Evolutionary conservation across 2,329 filamentous ascomycete genomes (phyloP).

Genomic region (Xylariaceae sp.): DNA sequence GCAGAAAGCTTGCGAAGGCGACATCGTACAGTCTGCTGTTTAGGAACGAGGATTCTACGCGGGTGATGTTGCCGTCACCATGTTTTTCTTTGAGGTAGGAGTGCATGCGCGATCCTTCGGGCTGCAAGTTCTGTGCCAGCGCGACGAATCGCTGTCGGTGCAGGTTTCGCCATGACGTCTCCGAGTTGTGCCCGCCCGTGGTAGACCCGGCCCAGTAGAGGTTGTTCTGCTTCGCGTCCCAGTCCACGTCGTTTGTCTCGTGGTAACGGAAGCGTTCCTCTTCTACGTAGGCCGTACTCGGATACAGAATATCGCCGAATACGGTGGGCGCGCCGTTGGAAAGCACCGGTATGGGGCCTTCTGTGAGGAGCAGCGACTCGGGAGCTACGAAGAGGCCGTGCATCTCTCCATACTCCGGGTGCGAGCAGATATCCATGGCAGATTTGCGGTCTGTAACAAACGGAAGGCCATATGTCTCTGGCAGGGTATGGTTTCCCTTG

Average conservation of each 20-base stretch:
- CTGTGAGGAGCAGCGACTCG: constrained; percentile 37
- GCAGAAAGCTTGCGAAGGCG: constrained; percentile 42
- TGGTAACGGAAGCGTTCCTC: constrained; percentile 40
- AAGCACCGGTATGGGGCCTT: constrained; percentile 42
- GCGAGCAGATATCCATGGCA: constrained; percentile 38
- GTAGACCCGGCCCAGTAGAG: constrained; percentile 55
- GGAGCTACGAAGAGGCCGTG: constrained; percentile 45
- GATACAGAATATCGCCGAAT: constrained; percentile 49
- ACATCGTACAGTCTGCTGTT: constrained; percentile 40
- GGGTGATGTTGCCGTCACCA: constrained; percentile 20
- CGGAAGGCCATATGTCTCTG: constrained; percentile 28
- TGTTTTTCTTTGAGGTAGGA: constrained; percentile 31
- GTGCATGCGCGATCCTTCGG: constrained; percentile 16
- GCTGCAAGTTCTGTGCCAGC: constrained; percentile 34
- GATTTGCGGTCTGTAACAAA: constrained; percentile 34
- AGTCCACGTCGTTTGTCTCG: constrained; percentile 37
- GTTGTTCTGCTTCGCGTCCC: constrained; percentile 45
- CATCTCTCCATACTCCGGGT: constrained; percentile 38
- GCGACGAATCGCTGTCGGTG: constrained; percentile 46
- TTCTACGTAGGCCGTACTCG: constrained; percentile 46
- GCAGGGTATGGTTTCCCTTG: neutral
- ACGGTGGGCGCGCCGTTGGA: constrained; percentile 41
- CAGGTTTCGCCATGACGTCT: constrained; percentile 36
- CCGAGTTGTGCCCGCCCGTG: constrained; percentile 42
- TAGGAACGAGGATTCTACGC: constrained; percentile 30